These are phyloP conservation scores for Botrytis medusae DNA, from an alignment of 2,329 filamentous ascomycete species.

Conservation along the genomic window DNA sequence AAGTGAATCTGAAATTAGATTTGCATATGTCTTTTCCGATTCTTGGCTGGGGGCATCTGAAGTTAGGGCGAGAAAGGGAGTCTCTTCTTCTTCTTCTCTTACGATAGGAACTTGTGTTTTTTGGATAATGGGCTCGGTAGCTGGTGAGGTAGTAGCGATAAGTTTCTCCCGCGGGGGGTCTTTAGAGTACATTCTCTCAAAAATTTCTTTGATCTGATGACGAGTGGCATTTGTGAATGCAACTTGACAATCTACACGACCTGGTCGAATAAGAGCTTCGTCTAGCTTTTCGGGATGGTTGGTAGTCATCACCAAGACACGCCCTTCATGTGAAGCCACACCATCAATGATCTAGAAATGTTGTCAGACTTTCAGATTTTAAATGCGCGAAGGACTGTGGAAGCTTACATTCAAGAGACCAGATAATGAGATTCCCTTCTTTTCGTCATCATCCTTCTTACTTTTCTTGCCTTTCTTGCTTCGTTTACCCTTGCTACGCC, in stretches of 20 bases:
- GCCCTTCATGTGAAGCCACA: slow-evolving; percentile 75
- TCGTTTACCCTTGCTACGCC: slow-evolving; percentile 39
- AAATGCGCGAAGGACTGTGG: neutral
- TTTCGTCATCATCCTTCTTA: slow-evolving; percentile 26
- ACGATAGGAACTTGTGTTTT: slow-evolving; percentile 1
- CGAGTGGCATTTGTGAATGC: slow-evolving; percentile 59
- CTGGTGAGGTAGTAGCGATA: slow-evolving; percentile 23
- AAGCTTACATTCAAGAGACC: slow-evolving; percentile 65
- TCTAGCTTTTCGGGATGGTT: slow-evolving; percentile 74
- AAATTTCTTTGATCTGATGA: slow-evolving; percentile 56
- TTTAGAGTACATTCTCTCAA: slow-evolving; percentile 59
- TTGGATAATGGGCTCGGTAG: slow-evolving; percentile 25
- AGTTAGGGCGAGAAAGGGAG: neutral
- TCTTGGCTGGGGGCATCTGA: neutral
- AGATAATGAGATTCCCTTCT: slow-evolving; percentile 65
- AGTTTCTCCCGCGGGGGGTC: slow-evolving; percentile 33
- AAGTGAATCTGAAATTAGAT: neutral
- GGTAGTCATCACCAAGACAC: slow-evolving; percentile 79
- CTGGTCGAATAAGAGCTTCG: slow-evolving; percentile 70
- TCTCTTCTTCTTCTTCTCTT: slow-evolving; percentile 14
- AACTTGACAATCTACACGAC: slow-evolving; percentile 70
- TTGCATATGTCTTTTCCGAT: neutral
- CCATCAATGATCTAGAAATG: slow-evolving; percentile 41
- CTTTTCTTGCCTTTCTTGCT: neutral
- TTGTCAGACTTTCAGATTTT: slow-evolving; percentile 7